Percentiles rank a stretch among this genome's conserved stretches.
phyloP scores from a whole-genome alignment of 805 yeast species.

The Suhomyces tanzawaensis region DNA sequence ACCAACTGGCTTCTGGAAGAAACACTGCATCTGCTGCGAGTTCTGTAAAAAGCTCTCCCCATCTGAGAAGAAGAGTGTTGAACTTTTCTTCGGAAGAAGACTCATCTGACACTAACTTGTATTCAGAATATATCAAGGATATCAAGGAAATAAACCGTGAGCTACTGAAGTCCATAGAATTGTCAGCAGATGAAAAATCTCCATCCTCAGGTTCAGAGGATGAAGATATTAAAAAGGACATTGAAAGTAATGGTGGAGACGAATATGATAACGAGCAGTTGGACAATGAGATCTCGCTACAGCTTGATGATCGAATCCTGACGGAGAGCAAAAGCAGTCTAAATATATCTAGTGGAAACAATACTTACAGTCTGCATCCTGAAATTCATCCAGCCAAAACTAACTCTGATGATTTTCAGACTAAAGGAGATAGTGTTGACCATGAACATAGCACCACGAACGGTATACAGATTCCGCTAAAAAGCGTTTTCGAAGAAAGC shows the following conservation, averaged over 20 bases:
- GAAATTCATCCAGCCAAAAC: too few species aligned
- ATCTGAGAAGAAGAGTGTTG: not conserved
- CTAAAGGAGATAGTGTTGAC: too few species aligned
- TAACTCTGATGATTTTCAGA: too few species aligned
- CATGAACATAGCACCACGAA: too few species aligned
- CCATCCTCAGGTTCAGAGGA: not conserved
- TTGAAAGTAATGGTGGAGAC: not conserved
- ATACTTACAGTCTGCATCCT: too few species aligned
- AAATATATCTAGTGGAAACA: too few species aligned
- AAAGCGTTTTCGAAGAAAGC: too few species aligned
- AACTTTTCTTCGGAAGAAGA: constrained; percentile 2
- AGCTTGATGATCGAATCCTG: too few species aligned
- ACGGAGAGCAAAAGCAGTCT: too few species aligned
- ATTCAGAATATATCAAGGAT: constrained; percentile 16
- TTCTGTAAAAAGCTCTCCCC: constrained; percentile 1
- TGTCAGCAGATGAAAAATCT: constrained; percentile 2
- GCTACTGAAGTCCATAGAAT: constrained; percentile 11
- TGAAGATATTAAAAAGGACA: not conserved
- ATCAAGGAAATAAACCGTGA: constrained; percentile 17
- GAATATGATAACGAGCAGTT: not conserved
- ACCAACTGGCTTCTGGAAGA: not conserved
- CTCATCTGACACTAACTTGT: constrained; percentile 3
- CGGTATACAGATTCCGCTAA: too few species aligned
- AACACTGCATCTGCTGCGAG: constrained; percentile 1
- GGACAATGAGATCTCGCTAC: too few species aligned